A percentile compares a stretch with the other conserved stretches of the same genome.
phyloP scores from a whole-genome alignment of 192 early-diverging fungal genomes.

The Linderina pennispora region DNA sequence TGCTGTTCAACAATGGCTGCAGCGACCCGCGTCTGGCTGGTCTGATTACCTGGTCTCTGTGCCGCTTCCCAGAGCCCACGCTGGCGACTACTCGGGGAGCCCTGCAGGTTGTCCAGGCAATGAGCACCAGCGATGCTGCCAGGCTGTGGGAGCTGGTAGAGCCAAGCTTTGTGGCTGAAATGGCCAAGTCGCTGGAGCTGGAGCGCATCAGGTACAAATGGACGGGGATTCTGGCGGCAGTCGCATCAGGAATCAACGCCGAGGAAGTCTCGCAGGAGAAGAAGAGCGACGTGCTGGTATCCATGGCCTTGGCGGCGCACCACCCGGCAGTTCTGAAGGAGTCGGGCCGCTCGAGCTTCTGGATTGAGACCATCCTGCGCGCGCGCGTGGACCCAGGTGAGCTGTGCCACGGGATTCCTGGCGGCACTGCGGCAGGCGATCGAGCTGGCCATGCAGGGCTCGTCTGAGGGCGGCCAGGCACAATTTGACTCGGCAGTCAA shows the following conservation, averaged over 20 bases:
- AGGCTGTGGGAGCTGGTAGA: constrained; percentile 21
- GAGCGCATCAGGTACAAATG: not conserved
- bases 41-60: constrained; percentile 27
- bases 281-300: constrained; percentile 32
- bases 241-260: constrained; percentile 2
- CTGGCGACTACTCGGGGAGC: constrained; percentile 1
- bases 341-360: constrained; percentile 63
- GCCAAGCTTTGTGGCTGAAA: constrained; percentile 5
- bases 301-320: constrained; percentile 50
- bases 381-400: constrained; percentile 64
- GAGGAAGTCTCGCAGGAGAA: constrained; percentile 2
- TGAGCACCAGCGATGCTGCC: constrained; percentile 12
- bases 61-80: constrained; percentile 27
- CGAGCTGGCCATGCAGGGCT: constrained; percentile 27
- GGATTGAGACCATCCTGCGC: constrained; percentile 80
- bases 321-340: constrained; percentile 10
- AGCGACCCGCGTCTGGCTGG: constrained; percentile 16
- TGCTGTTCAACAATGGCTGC: constrained; percentile 26
- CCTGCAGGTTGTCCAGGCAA: constrained; percentile 2
- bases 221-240: constrained; percentile 22
- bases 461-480: constrained; percentile 18
- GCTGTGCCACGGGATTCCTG: constrained; percentile 43
- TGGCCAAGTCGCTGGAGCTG: constrained; percentile 7
- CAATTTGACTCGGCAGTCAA: constrained; percentile 7
- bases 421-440: constrained; percentile 45